Conservation (phyloP, 169 alveolate species). For the Perkinsus marinus region DNA sequence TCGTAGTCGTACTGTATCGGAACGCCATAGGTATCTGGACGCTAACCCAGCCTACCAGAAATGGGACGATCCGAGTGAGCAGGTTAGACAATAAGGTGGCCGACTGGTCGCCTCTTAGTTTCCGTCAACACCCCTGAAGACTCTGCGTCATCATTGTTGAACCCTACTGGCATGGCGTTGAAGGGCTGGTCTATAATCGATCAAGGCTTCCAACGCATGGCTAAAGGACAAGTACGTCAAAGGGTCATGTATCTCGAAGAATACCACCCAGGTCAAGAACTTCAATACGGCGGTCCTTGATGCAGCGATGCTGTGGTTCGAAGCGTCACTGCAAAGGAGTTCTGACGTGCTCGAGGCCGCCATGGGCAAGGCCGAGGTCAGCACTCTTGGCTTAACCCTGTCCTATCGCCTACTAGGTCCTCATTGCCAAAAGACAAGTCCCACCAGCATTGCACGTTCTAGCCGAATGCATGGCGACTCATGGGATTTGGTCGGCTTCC, state of each 20-base stretch:
- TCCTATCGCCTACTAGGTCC: background rate
- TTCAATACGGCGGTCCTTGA: background rate
- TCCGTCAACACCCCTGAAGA: background rate
- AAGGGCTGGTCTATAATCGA: background rate
- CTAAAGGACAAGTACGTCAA: background rate
- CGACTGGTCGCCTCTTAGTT: background rate
- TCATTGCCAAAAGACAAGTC: background rate
- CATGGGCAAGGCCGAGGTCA: background rate
- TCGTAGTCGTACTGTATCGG: background rate
- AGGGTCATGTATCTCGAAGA: background rate
- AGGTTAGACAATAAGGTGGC: background rate
- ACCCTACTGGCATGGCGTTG: background rate
- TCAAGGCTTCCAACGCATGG: background rate
- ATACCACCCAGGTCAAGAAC: background rate
- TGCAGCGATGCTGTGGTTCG: background rate
- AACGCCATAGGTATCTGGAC: background rate
- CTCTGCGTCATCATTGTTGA: background rate
- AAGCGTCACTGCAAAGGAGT: background rate
- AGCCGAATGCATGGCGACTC: background rate
- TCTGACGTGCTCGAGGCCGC: background rate
- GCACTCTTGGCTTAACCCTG: background rate
- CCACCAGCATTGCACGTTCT: background rate
- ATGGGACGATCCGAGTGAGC: background rate
- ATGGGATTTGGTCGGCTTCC: background rate
- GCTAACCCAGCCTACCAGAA: background rate